These are phyloP conservation scores for Neurospora sp. DNA, from an alignment of 495 filamentous ascomycete species.

Conservation along the genomic window DNA sequence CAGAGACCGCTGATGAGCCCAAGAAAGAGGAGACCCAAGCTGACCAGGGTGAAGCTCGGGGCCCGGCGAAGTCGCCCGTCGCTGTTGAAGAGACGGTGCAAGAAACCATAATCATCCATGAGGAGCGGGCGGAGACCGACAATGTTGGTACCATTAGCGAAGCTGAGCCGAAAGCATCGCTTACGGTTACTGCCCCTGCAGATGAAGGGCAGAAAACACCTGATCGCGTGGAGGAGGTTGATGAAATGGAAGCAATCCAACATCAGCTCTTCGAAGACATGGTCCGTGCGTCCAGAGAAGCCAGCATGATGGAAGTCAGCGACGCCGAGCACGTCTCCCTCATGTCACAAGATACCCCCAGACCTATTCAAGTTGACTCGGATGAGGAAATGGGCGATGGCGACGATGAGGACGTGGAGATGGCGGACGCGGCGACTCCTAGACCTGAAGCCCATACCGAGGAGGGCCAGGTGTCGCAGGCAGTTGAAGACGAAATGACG, in stretches of 20 bases:
- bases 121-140: neutral
- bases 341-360: neutral
- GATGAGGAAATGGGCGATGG: slow-evolving; percentile 2
- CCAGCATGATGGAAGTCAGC: neutral
- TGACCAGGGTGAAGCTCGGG: neutral
- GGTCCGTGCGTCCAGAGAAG: neutral
- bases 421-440: slow-evolving; percentile 2
- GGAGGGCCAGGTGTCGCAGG: neutral
- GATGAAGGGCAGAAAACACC: neutral
- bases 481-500: neutral
- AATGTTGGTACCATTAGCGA: neutral
- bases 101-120: neutral
- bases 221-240: neutral
- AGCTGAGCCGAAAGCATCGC: neutral
- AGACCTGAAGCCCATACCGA: neutral
- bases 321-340: neutral
- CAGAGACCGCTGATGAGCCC: neutral
- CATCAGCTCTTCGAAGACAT: neutral
- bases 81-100: neutral
- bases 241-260: neutral
- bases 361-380: neutral
- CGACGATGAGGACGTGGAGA: slow-evolving; percentile 8
- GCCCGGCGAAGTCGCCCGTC: neutral
- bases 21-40: neutral
- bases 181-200: neutral